Conservation (phyloP, 371 early-diverging fungal genomes). For the Mortierella sp. region DNA sequence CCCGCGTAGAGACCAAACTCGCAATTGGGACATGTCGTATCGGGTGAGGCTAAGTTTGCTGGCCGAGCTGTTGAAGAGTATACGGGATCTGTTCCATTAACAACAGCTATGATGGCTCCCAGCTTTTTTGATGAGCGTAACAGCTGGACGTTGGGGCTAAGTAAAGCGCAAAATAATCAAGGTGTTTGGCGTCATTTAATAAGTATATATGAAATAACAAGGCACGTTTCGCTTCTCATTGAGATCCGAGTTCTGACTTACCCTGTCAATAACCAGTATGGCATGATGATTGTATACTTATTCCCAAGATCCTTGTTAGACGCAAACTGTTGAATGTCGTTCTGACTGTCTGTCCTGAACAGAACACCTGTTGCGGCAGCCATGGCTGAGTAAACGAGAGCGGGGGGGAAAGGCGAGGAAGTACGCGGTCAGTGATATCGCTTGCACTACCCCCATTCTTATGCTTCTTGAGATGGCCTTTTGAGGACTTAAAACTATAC, state of each 20-base stretch:
- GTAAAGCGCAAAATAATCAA: neutral
- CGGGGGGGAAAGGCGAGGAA: slow-evolving; percentile 11
- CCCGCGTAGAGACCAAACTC: slow-evolving; percentile 77
- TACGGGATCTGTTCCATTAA: slow-evolving; percentile 50
- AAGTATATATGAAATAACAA: no score
- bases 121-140: slow-evolving; percentile 55
- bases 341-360: slow-evolving; percentile 61
- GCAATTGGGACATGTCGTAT: slow-evolving; percentile 76
- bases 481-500: slow-evolving; percentile 39
- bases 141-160: slow-evolving; percentile 36
- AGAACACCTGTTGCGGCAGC: slow-evolving; percentile 63
- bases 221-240: neutral
- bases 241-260: slow-evolving; percentile 15
- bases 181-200: no score
- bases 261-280: slow-evolving; percentile 70
- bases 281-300: slow-evolving; percentile 70
- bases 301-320: slow-evolving; percentile 36
- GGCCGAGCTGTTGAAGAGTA: slow-evolving; percentile 40
- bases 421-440: neutral
- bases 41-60: slow-evolving; percentile 61
- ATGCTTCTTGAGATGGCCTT: no score
- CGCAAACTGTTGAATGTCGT: slow-evolving; percentile 64
- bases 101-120: slow-evolving; percentile 62
- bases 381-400: slow-evolving; percentile 19
- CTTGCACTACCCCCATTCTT: no score